Conservation (phyloP, 163 green algal species). For the Chlorella variabilis region DNA sequence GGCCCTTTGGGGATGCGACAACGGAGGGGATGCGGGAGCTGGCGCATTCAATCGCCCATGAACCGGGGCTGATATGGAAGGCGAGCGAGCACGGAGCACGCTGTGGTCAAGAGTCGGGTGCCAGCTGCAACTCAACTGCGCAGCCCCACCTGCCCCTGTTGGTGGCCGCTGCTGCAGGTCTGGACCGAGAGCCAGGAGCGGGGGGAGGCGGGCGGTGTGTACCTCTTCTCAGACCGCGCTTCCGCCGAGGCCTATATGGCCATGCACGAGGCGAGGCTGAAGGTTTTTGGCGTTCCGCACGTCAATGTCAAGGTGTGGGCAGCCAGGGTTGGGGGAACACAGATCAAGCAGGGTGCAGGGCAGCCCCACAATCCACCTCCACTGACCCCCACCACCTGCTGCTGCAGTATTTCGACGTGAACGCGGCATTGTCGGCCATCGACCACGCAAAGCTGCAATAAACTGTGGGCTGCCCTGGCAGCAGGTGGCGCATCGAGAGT, state of each 20-base stretch:
- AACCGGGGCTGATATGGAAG: background rate
- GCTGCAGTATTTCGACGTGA: conserved; percentile 3
- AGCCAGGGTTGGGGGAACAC: background rate
- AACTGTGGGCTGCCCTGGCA: background rate
- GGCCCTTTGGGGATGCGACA: background rate
- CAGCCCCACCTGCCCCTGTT: too few relatives aligned
- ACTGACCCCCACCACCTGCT: background rate
- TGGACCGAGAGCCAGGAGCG: background rate
- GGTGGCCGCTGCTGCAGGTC: background rate
- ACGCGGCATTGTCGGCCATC: conserved; percentile 3
- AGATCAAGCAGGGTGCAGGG: too few relatives aligned
- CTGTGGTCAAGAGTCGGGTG: too few relatives aligned
- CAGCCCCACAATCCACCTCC: too few relatives aligned
- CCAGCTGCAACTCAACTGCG: too few relatives aligned
- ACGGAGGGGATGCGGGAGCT: background rate
- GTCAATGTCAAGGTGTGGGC: conserved; percentile 9
- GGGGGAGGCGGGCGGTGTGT: background rate
- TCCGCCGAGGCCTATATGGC: background rate
- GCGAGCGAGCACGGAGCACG: too few relatives aligned
- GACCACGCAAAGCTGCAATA: conserved; percentile 7
- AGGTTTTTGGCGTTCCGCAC: background rate
- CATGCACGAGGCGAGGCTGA: conserved; percentile 13
- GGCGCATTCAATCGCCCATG: background rate
- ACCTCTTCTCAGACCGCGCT: background rate
- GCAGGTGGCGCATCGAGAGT: too few relatives aligned